Percentiles rank a stretch among this genome's conserved stretches.
Conservation (phyloP, 805 yeast genomes). For the Cyberlindnera bimundalis region DNA sequence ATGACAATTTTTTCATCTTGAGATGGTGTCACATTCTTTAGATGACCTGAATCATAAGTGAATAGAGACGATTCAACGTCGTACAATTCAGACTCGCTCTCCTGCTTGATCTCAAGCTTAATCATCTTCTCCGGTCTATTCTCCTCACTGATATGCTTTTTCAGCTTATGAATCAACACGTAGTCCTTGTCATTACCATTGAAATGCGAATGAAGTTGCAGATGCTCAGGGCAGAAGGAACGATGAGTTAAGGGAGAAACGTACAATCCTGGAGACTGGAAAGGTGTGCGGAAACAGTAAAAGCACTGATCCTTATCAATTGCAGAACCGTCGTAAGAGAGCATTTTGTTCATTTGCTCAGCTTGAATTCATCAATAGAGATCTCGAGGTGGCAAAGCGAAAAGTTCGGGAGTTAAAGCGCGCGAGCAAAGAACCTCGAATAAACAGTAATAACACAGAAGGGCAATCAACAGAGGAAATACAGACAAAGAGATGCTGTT, state of each 20-base stretch:
- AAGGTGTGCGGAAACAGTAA: conserved; percentile 73
- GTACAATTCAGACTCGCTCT: conserved; percentile 59
- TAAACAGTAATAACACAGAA: neutral
- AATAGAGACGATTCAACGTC: conserved; percentile 35
- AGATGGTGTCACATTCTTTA: conserved; percentile 35
- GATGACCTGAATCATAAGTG: conserved; percentile 3
- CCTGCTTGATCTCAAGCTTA: conserved; percentile 65
- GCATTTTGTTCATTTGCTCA: conserved; percentile 7
- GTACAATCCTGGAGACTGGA: conserved; percentile 56
- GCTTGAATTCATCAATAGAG: too few relatives aligned
- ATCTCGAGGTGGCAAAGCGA: conserved; percentile 2
- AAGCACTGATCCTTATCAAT: conserved; percentile 89
- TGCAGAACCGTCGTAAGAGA: conserved; percentile 26
- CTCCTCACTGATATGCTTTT: conserved; percentile 36
- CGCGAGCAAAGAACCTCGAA: too few relatives aligned
- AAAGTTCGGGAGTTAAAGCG: neutral
- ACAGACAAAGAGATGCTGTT: conserved; percentile 6
- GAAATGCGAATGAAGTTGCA: conserved; percentile 50
- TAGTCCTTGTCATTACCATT: conserved; percentile 49
- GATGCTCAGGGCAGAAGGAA: conserved; percentile 63
- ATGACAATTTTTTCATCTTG: conserved; percentile 29
- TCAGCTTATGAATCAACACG: conserved; percentile 53
- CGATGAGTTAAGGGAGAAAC: conserved; percentile 74
- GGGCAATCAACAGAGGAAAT: neutral
- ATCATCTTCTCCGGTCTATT: conserved; percentile 42